Evolutionary conservation across 2,329 filamentous ascomycete genomes (phyloP).

Genomic region (Ophiostoma sp.): DNA sequence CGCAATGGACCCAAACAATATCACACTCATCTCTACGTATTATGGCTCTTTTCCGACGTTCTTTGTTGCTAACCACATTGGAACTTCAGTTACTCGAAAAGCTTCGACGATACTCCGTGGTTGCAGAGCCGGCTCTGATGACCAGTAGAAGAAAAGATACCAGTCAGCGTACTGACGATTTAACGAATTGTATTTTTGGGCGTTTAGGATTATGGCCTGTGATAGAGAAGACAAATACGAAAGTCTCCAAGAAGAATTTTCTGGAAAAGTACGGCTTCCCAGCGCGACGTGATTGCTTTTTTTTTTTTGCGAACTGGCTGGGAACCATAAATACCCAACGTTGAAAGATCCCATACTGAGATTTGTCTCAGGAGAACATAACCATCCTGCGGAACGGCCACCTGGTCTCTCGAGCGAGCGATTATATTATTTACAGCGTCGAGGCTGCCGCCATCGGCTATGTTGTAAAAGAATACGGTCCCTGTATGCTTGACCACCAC

Average conservation of each 20-base stretch:
- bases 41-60: not conserved
- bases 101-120: conserved; percentile 27
- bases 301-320: conserved; percentile 32
- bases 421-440: conserved; percentile 98
- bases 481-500: conserved; percentile 65
- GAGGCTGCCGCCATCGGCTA: conserved; percentile 87
- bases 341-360: conserved; percentile 48
- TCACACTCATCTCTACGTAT: not conserved
- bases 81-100: conserved; percentile 11
- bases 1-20: not conserved
- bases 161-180: conserved; percentile 21
- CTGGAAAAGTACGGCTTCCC: conserved; percentile 69
- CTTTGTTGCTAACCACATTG: not conserved
- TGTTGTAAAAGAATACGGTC: conserved; percentile 85
- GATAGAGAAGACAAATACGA: conserved; percentile 89
- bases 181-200: conserved; percentile 14
- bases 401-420: conserved; percentile 90
- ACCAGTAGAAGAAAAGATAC: not conserved
- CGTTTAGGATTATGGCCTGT: conserved; percentile 83
- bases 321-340: not conserved
- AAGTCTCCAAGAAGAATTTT: conserved; percentile 76
- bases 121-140: not conserved
- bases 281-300: conserved; percentile 24
- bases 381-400: conserved; percentile 93
- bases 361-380: conserved; percentile 68